Evolutionary conservation across 257 asterid genomes (phyloP), one percentile per base, ranked within the genome.

Genomic region (Gentiana straminea): DNA sequence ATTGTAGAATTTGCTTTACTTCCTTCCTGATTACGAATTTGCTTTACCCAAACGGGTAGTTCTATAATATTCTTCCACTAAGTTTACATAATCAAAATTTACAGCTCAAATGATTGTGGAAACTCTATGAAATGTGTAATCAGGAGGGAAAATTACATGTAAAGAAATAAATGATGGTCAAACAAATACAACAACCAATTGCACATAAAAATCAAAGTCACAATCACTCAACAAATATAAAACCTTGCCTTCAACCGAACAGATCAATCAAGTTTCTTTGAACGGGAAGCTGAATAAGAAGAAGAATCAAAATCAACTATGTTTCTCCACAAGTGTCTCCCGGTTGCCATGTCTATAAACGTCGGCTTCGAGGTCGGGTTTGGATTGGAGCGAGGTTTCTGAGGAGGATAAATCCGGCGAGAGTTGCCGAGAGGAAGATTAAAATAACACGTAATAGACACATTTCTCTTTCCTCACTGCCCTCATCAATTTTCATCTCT

Each of bases 321-420:
- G 69, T 75, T 82, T 86, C 88, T 86, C 95, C 95, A 89, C 45
- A 89, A 77, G 63, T 89, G 86, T 39, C 56, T 82, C 32, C 97
- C 97, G 70, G 86, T 89, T 7, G 97, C 94, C 95, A 86, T 80
- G 70, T 89, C 97, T 61, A 89, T 90, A 60, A 67, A 80, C 3
- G 81, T 78, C 51, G 34, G n/a, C 59, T 51, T 39, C 32, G 55
- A 32, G 50, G 60, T 43, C 13, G 2, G 67, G 58, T 4, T 44
- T 51, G 2, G 78, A 75, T 61, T 77, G 73, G n/a, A n/a, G n/a
- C n/a, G 68, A 73, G 70, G 70, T 77, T 77, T 46, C 68, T 49
- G 58, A 77, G 64, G 52, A 73, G 68, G 64, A 77, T 73, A 65
- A 77, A 70, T 60, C 79, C 82, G 41, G 82, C 82, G 3, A 77